Evolutionary conservation across 2,329 filamentous ascomycete genomes (phyloP), one percentile per base, ranked within the genome.

Genomic region (Phyllosticta ampelicida): DNA sequence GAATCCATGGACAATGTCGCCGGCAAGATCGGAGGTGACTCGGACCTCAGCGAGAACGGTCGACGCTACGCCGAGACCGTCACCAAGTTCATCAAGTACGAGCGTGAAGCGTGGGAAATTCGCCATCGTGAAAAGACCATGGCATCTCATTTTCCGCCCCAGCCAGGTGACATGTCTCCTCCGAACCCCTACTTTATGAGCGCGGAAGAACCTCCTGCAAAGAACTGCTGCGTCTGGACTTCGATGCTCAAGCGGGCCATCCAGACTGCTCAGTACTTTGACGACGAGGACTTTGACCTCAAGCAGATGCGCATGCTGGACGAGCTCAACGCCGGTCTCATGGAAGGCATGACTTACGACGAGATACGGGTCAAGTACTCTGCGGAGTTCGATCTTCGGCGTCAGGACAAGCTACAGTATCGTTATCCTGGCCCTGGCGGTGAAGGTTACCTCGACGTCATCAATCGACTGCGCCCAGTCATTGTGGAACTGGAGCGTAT

Each of bases 261-360:
- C 54, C 85, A 96, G 68, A 95, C 91, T 0, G 90, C 87, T 0
- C 85, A 94, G 63, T 87, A 87, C 70, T 99, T 97, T 70, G 88
- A 95, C 64, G 94, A 97, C 63, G 92, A 97, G 20, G 89, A 96
- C 56, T 96, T 55, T 11, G 94, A 97, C 64, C 86, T 95, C 65
- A 99, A 99, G 76, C 89, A 95, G 65, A 96, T 92, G 90, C 88
- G 91, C 67, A 95, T 96, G 89, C 81, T 99, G 55, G 95, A 99
- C 68, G 94, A 99, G 73, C 83, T 99, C 53, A 95, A 97, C 66
- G 87, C 92, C 0, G 94, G 94, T 13, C 81, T 84, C 54, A 96
- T 96, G 75, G 94, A 99, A 69, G 92, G 94, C 54, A 84, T 96
- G 78, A 97, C 94, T 0, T 97, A 99, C 71, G 82, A 87, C 1